phyloP scores from a whole-genome alignment of 257 asterid genomes.

The Primulina tabacum region DNA sequence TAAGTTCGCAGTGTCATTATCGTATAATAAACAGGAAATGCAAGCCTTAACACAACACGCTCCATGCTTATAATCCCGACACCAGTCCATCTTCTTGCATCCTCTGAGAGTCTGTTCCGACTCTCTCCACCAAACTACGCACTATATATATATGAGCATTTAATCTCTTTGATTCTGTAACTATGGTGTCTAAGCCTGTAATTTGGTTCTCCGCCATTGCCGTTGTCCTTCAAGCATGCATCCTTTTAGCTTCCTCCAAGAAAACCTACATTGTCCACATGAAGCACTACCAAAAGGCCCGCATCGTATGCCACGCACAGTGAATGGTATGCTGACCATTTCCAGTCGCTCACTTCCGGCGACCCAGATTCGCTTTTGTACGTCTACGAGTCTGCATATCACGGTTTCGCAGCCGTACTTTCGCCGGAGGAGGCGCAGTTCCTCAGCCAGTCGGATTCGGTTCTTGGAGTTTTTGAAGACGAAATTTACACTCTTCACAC shows the following conservation, averaged over 20 bases:
- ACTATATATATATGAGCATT: not conserved
- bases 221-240: conserved; percentile 30
- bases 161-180: conserved; percentile 2
- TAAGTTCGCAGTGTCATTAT: conserved; percentile 25
- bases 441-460: conserved; percentile 42
- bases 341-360: conserved; percentile 43
- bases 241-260: conserved; percentile 21
- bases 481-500: conserved; percentile 49
- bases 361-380: conserved; percentile 37
- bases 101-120: not conserved
- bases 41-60: not conserved
- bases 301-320: conserved; percentile 34
- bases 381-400: conserved; percentile 41
- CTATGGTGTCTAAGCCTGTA: conserved; percentile 28
- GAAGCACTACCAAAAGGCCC: conserved; percentile 38
- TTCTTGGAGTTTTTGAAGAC: conserved; percentile 48
- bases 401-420: conserved; percentile 48
- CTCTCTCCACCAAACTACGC: conserved; percentile 10
- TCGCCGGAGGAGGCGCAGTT: conserved; percentile 39
- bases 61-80: conserved; percentile 21
- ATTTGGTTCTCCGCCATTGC: conserved; percentile 16
- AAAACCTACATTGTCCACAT: conserved; percentile 46
- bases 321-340: conserved; percentile 46
- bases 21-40: conserved; percentile 22
- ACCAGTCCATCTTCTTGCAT: conserved; percentile 12